A percentile compares a stretch with the other conserved stretches of the same genome.
Conservation (phyloP, 306 rosid genomes). For the Cicer pinnatifidum region DNA sequence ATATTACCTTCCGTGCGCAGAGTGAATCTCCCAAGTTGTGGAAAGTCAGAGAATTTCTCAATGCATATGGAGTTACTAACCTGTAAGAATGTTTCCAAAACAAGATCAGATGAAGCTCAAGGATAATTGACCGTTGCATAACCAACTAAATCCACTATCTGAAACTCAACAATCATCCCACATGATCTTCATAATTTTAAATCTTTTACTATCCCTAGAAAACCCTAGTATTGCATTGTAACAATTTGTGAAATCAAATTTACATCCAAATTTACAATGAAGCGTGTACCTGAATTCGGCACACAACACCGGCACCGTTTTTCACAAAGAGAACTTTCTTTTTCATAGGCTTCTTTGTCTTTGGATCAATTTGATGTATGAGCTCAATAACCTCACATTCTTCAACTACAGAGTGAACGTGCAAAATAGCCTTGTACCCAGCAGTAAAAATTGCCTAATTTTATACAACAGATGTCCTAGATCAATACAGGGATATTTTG, state of each 20-base stretch:
- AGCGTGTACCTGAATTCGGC: constrained; percentile 82
- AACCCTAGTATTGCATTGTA: not conserved
- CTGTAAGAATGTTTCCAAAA: constrained; percentile 47
- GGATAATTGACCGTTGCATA: not conserved
- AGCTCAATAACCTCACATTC: constrained; percentile 96
- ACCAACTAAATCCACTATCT: constrained; percentile 1
- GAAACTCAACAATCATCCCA: not conserved
- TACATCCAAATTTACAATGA: not conserved
- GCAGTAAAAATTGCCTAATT: constrained; percentile 96
- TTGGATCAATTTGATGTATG: constrained; percentile 84
- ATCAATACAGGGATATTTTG: constrained; percentile 23
- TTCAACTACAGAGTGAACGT: constrained; percentile 86
- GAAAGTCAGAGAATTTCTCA: constrained; percentile 74
- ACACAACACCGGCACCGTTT: constrained; percentile 56
- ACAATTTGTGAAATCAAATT: constrained; percentile 11
- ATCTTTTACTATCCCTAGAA: not conserved
- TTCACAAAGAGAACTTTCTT: constrained; percentile 87
- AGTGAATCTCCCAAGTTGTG: constrained; percentile 96
- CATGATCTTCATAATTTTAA: constrained; percentile 4
- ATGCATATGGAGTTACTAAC: constrained; percentile 73
- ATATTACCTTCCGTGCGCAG: constrained; percentile 91
- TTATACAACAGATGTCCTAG: constrained; percentile 1
- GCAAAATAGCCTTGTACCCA: constrained; percentile 96
- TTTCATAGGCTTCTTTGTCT: constrained; percentile 82
- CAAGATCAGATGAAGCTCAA: not conserved